Conservation (phyloP, 2,329 filamentous ascomycete genomes). For the Trichoderma sp. region DNA sequence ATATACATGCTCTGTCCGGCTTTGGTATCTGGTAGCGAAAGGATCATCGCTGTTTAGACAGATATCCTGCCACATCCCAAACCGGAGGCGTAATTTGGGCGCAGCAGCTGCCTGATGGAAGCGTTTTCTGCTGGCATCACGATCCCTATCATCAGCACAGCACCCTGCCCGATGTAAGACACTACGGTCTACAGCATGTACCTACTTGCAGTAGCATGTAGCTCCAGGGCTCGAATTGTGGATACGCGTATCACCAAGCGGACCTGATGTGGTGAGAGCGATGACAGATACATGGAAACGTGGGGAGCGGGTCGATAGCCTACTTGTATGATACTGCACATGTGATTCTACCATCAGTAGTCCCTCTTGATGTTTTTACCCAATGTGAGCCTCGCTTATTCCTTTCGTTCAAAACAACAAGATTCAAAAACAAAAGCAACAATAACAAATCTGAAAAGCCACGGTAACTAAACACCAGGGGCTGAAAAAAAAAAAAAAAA, state of each 20-base stretch:
- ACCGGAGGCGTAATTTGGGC: not conserved
- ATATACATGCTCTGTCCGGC: too few relatives aligned
- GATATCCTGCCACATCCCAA: not conserved
- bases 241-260: slow-evolving; percentile 16
- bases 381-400: not conserved
- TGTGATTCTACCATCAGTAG: too few relatives aligned
- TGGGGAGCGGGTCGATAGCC: slow-evolving; percentile 6
- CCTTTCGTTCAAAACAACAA: not conserved
- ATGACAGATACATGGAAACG: not conserved
- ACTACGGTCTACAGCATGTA: too few relatives aligned
- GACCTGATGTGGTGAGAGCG: not conserved
- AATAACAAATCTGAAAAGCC: not conserved
- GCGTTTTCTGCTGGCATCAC: not conserved
- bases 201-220: too few relatives aligned
- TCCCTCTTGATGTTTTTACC: not conserved
- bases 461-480: not conserved
- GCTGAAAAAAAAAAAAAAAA: not conserved
- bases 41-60: too few relatives aligned
- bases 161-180: not conserved
- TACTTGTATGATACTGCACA: not conserved
- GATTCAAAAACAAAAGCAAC: not conserved
- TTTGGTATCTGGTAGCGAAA: too few relatives aligned
- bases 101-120: too few relatives aligned
- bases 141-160: not conserved
- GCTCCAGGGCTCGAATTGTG: not conserved